A percentile compares a stretch with the other conserved stretches of the same genome.
Evolutionary conservation across 805 yeast species (phyloP).

Genomic region (Kurtzmaniella cleridarum): DNA sequence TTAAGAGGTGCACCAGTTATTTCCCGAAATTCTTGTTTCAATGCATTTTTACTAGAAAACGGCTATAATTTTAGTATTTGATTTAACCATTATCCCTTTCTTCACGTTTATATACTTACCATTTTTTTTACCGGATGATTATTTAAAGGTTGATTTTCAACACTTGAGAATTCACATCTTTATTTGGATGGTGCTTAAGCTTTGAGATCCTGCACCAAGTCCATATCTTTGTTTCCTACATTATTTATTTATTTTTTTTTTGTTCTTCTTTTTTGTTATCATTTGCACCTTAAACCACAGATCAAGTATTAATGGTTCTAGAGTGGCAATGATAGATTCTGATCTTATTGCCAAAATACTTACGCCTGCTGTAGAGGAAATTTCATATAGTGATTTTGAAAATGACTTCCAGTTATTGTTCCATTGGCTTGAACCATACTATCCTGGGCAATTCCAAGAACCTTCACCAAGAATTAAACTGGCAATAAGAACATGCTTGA

Average conservation of each 20-base stretch:
- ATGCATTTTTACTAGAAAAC: slow-evolving; percentile 5
- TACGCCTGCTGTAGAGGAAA: background rate
- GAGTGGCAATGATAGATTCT: slow-evolving; percentile 2
- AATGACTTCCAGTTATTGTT: slow-evolving; percentile 30
- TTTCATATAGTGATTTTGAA: slow-evolving; percentile 19
- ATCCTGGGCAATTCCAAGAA: slow-evolving; percentile 14
- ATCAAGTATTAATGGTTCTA: slow-evolving; percentile 1
- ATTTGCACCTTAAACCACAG: background rate
- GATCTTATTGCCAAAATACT: background rate
- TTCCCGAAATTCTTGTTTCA: slow-evolving; percentile 31
- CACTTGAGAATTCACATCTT: no score
- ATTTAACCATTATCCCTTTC: background rate
- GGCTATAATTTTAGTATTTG: background rate
- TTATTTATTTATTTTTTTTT: no score
- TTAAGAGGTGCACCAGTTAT: slow-evolving; percentile 33
- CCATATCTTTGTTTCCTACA: no score
- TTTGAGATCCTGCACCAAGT: no score
- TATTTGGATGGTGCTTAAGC: no score
- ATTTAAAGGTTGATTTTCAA: no score
- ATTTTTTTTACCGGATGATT: no score
- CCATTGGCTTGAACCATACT: slow-evolving; percentile 28
- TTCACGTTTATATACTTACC: background rate
- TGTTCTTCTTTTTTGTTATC: background rate
- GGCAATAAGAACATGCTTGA: slow-evolving; percentile 33
- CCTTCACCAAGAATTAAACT: slow-evolving; percentile 31